Evolutionary conservation across 2,329 filamentous ascomycete genomes (phyloP).

Genomic region (Penicillium sp.): DNA sequence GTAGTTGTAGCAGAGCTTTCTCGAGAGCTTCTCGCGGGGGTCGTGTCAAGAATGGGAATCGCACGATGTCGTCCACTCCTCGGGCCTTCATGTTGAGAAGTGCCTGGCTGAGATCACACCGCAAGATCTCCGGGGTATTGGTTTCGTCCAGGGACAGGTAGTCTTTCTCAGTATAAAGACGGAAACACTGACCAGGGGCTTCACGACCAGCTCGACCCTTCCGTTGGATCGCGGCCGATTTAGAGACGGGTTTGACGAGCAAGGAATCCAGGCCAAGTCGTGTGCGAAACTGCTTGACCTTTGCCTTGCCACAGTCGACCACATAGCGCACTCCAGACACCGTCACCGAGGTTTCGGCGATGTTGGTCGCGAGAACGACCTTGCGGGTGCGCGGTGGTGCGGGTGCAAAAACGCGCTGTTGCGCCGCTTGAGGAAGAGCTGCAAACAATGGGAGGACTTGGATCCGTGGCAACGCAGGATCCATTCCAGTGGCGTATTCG

Average conservation of each 20-base stretch:
- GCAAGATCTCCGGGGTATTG: constrained; percentile 80
- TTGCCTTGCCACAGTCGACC: constrained; percentile 87
- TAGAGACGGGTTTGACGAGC: constrained; percentile 82
- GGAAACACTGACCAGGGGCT: constrained; percentile 79
- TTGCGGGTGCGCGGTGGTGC: constrained; percentile 72
- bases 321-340: constrained; percentile 89
- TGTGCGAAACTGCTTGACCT: constrained; percentile 84
- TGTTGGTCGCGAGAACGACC: constrained; percentile 88
- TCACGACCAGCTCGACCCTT: constrained; percentile 91
- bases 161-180: constrained; percentile 76
- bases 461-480: constrained; percentile 63
- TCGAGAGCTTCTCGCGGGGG: constrained; percentile 73
- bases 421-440: constrained; percentile 76
- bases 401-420: constrained; percentile 78
- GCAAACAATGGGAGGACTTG: constrained; percentile 78
- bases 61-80: constrained; percentile 72
- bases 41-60: constrained; percentile 78
- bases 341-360: constrained; percentile 96
- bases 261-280: constrained; percentile 84
- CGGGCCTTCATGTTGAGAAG: constrained; percentile 90
- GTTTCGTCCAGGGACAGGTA: constrained; percentile 65
- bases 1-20: constrained; percentile 73
- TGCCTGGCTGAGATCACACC: constrained; percentile 80
- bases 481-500: constrained; percentile 67
- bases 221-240: constrained; percentile 86